Evolutionary conservation across 2,329 filamentous ascomycete genomes (phyloP), one percentile per base, ranked within the genome.

Genomic region (Arthrobotrys megalospora): DNA sequence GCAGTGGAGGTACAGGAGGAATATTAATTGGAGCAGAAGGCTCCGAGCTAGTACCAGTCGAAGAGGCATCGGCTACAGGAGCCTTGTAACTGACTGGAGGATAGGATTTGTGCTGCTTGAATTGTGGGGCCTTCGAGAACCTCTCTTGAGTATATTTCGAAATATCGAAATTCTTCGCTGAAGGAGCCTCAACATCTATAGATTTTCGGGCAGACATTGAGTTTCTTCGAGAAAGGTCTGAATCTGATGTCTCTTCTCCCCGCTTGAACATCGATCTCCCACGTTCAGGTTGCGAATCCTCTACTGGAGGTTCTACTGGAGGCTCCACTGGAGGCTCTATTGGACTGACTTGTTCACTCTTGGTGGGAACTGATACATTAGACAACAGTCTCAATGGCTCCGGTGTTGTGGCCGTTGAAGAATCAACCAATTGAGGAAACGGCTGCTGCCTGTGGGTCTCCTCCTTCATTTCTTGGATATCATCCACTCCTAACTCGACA

Each of bases 121-220:
- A 14, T 14, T 21, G 21, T 11, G 62, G 52, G 7, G 52, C 24
- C 28, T 78, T 78, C 19, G 73, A 60, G 24, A 47, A 43, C 16
- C 63, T 70, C 5, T 58, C 75, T 41, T 78, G 75, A 2, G 75
- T 67, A 28, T 78, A 78, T 28, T 78, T 78, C 7, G 67, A 78
- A 21, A 78, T 78, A 55, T 78, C 75, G 41, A 78, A 78, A 55
- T 78, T 72, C 21, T 68, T 78, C 7, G 75, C 75, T 7, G 75
- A 78, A 3, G 75, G 62, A 1, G 67, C 60, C 24, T 78, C 75
- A 19, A 71, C 45, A 4, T 78, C 75, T 16, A 78, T 78, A 14
- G 75, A 78, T 78, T 71, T 78, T 36, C 75, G 50, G 21, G 75
- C 75, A 14, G 75, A 62, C 32, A 70, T 68, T 14, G 75, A 78